These are phyloP conservation scores for Verruconis gallopava DNA, from an alignment of 2,329 filamentous ascomycete species.

Conservation along the genomic window DNA sequence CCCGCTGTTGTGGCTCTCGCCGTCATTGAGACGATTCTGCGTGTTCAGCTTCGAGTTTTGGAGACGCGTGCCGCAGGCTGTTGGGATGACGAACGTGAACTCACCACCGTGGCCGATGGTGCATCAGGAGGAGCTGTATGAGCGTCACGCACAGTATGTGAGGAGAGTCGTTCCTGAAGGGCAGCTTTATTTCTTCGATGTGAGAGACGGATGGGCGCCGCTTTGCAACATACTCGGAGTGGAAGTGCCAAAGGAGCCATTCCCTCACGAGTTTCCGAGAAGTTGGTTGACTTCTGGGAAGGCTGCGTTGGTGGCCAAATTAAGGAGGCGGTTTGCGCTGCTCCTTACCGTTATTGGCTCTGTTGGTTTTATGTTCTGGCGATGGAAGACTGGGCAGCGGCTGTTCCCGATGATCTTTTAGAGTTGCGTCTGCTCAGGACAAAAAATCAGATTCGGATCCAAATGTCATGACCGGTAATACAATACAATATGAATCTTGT, in stretches of 20 bases:
- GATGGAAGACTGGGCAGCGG: background rate
- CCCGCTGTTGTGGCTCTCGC: too few species aligned
- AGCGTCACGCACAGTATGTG: constrained; percentile 13
- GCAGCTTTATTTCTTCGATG: constrained; percentile 13
- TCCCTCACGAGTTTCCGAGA: constrained; percentile 2
- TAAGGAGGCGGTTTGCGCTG: background rate
- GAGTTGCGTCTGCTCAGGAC: too few species aligned
- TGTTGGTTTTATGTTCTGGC: background rate
- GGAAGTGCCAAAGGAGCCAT: constrained; percentile 9
- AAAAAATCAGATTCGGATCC: too few species aligned
- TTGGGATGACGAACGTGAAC: constrained; percentile 12
- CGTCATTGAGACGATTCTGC: too few species aligned
- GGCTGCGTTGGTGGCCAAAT: background rate
- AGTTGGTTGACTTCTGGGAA: background rate
- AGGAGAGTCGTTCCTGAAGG: constrained; percentile 14
- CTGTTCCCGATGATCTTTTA: too few species aligned
- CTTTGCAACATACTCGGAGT: constrained; percentile 15
- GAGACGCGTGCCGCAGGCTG: too few species aligned
- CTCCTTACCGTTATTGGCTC: background rate
- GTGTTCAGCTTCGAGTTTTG: too few species aligned
- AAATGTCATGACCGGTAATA: too few species aligned
- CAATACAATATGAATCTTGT: too few species aligned
- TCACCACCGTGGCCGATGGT: constrained; percentile 4
- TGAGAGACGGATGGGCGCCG: too few species aligned
- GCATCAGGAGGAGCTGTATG: constrained; percentile 8